Base-by-base conservation (phyloP, 176 grass and related monocot genomes). In the Eleusine coracana region DNA sequence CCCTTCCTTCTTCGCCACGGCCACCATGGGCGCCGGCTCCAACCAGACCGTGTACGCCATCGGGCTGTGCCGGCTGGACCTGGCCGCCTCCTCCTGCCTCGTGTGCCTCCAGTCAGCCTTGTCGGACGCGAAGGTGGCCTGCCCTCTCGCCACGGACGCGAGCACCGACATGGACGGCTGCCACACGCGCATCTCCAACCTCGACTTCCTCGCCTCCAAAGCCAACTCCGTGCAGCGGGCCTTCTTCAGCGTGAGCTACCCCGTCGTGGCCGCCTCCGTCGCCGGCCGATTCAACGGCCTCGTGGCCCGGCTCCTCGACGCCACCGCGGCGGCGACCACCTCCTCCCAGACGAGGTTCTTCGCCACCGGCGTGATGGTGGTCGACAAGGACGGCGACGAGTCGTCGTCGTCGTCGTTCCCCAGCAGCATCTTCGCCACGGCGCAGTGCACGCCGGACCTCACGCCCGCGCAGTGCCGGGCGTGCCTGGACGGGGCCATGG, bases 371-470 rank as follows among this genome's bases (percentile, higher is more conserved):
- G 38, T 70, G 21, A 66, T 85, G 38, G 84, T 62, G 42, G 77
- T 79, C 37, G 73, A 72, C 29, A 14, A 9, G 2, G 69, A 10
- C 1, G 31, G 2, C 31, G 31, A 34, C n/a, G n/a, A n/a, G n/a
- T n/a, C n/a, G n/a, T n/a, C n/a, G n/a, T n/a, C n/a, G 31, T 34
- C 31, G 31, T 34, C 2, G 31, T 2, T 34, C 31, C 31, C 31
- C 31, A 34, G 31, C n/a, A 65, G 23, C 4, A 87, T 93, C 44
- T 93, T 87, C 16, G 60, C 75, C 14, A 21, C 82, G 31, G 65
- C 50, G 0, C 85, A 93, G 88, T 93, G 91, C 81, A 90, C 84
- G 20, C 77, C 77, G 10, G 88, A 93, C 82, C 23, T 87, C 52
- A 44, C 80, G 1, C 45, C 27, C 7, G n/a, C 0, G 16, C 60